Evolutionary conservation across 108 stramenopile genomes (phyloP).

Genomic region (Parietichytrium sp.): DNA sequence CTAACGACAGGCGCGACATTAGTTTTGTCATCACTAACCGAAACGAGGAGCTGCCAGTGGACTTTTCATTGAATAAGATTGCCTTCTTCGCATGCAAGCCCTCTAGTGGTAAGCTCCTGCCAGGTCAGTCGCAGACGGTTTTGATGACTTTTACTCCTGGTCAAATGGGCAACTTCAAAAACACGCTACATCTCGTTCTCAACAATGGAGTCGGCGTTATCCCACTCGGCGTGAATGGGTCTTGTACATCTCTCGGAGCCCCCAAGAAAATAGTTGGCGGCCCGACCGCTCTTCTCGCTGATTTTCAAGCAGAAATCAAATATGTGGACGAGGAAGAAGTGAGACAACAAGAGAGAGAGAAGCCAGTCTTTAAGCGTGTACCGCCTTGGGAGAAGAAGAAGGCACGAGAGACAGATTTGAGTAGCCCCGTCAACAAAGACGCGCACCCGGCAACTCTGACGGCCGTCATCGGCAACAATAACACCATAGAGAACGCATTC

Average conservation of each 20-base stretch:
- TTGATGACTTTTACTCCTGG: slow-evolving; percentile 37
- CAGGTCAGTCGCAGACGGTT: slow-evolving; percentile 37
- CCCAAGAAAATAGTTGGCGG: slow-evolving; percentile 27
- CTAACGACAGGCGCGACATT: neutral
- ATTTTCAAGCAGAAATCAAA: slow-evolving; percentile 42
- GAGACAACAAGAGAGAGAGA: slow-evolving; percentile 1
- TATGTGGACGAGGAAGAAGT: slow-evolving; percentile 42
- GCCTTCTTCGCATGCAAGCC: slow-evolving; percentile 43
- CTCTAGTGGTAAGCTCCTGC: slow-evolving; percentile 4
- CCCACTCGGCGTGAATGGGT: slow-evolving; percentile 21
- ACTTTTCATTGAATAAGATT: slow-evolving; percentile 36
- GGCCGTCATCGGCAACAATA: too few species aligned
- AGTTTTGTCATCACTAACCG: neutral
- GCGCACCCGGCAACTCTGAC: too few species aligned
- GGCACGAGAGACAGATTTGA: too few species aligned
- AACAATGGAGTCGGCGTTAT: slow-evolving; percentile 32
- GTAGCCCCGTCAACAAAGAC: too few species aligned
- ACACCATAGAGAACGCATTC: neutral
- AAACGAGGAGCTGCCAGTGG: slow-evolving; percentile 22
- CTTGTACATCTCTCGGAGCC: slow-evolving; percentile 18
- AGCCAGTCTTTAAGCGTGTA: neutral
- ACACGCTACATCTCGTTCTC: slow-evolving; percentile 28
- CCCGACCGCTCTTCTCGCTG: neutral
- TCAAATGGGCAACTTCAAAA: slow-evolving; percentile 38
- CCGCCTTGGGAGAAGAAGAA: slow-evolving; percentile 28